phyloP scores from a whole-genome alignment of 2,329 filamentous ascomycete genomes.

The Fonsecaea pugnacius region DNA sequence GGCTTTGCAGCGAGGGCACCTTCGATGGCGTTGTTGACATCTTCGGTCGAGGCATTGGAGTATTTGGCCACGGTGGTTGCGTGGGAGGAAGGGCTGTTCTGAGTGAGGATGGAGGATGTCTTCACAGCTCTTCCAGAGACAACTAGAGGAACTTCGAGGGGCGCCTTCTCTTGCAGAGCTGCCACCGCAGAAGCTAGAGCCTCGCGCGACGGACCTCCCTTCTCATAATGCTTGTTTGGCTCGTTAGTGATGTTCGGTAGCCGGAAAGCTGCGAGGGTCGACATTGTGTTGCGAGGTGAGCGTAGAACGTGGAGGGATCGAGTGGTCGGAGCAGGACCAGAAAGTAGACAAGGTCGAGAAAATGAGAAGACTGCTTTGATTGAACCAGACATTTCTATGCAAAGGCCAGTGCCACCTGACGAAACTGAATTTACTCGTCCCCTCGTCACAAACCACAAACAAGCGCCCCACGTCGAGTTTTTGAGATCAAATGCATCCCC shows the following conservation, averaged over 20 bases:
- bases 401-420: constrained; percentile 13
- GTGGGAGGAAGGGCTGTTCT: constrained; percentile 84
- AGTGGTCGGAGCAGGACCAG: constrained; percentile 19
- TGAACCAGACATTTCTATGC: constrained; percentile 26
- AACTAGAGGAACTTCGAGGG: constrained; percentile 79
- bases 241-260: constrained; percentile 87
- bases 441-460: constrained; percentile 13
- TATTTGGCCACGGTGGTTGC: constrained; percentile 77
- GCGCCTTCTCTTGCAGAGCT: constrained; percentile 67
- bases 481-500: constrained; percentile 13
- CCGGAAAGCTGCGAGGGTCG: constrained; percentile 81
- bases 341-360: constrained; percentile 19
- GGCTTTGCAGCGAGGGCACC: constrained; percentile 83
- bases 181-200: constrained; percentile 76
- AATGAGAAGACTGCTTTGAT: constrained; percentile 23
- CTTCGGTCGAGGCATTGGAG: constrained; percentile 75
- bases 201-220: constrained; percentile 78
- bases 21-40: constrained; percentile 80
- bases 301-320: constrained; percentile 26
- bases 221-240: constrained; percentile 91
- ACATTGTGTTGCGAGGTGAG: constrained; percentile 36
- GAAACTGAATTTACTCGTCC: constrained; percentile 13
- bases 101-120: constrained; percentile 67
- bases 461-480: constrained; percentile 23
- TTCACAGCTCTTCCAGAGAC: constrained; percentile 81